Base-by-base conservation (phyloP, 2,329 filamentous ascomycete genomes). In the Didymella sp. region DNA sequence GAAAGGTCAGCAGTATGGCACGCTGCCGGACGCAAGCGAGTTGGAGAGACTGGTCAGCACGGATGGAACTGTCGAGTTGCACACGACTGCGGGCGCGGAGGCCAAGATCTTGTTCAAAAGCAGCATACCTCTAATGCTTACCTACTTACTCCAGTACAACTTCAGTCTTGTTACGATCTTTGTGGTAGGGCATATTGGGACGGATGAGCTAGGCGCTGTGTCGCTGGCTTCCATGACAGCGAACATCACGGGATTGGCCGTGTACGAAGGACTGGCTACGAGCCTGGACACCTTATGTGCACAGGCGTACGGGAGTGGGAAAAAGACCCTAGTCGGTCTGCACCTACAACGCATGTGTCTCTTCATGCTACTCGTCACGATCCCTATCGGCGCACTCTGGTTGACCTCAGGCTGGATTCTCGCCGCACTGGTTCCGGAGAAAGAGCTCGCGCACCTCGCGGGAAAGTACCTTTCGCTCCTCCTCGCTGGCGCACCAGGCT, bases 141-240 rank as follows among this genome's bases (percentile, higher is more conserved):
- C 82, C 1, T 85, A 84, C 58, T 68, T 85, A 0, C 74, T 85
- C 5, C 81, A 85, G 59, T 85, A 84, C 62, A 82, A 78, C 7
- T 83, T 82, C 61, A 81, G 66, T 11, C 71, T 84, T 30, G 79
- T 83, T 51, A 82, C 81, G 1, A 82, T 82, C 21, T 78, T 83
- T 35, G 79, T 82, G 0, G 82, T 81, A 0, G 82, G 83, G 0
- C 82, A 82, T 62, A 76, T 85, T 8, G 78, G 82, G 19, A 80
- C 80, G 3, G 78, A 82, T 62, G 82, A 83, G 55, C 69, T 85
- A 9, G 83, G 81, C 1, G 83, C 82, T 0, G 81, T 82, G 0
- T 82, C 79, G 50, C 67, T 85, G 15, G 81, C 81, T 22, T 78
- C 81, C 22, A 84, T 82, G 42, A 84, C 82, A 0, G 81, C 83